These are phyloP conservation scores for Cercospora canescens DNA, from an alignment of 2,329 filamentous ascomycete species.

Conservation along the genomic window DNA sequence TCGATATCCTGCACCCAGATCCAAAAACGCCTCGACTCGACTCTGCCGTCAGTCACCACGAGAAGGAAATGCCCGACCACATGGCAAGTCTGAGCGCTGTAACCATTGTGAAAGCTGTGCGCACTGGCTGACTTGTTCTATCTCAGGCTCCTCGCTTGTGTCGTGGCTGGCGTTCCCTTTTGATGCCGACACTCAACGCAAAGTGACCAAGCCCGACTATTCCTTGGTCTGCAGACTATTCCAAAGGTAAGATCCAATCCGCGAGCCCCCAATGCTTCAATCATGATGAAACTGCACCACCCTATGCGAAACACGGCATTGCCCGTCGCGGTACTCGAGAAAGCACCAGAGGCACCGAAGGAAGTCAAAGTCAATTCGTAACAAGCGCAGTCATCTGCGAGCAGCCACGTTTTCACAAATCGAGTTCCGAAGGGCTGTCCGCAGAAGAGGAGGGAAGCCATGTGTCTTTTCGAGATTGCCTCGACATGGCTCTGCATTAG, in stretches of 20 bases:
- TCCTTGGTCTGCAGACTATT: not conserved
- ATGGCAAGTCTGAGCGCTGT: no score
- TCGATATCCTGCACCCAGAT: not conserved
- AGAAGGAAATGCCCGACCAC: not conserved
- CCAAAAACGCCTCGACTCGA: not conserved
- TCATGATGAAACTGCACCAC: not conserved
- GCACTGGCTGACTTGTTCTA: not conserved
- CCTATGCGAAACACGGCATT: not conserved
- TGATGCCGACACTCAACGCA: not conserved
- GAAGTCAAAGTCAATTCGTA: no score
- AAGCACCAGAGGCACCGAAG: not conserved
- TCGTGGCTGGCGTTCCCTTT: no score
- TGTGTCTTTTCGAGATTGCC: not conserved
- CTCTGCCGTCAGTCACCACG: not conserved
- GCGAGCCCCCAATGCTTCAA: not conserved
- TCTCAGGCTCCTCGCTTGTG: not conserved
- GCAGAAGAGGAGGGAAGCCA: not conserved
- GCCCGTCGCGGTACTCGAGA: not conserved
- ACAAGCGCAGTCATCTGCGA: not conserved
- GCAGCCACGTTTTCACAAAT: not conserved
- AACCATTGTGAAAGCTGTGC: not conserved
- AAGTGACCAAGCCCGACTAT: not conserved
- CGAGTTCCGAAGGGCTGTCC: slow-evolving; percentile 8
- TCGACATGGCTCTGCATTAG: not conserved
- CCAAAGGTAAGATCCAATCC: not conserved